A percentile compares a stretch with the other conserved stretches of the same genome.
These are phyloP conservation scores for Debaryomyces fabryi DNA, from an alignment of 1,139 yeast species.

Conservation along the genomic window DNA sequence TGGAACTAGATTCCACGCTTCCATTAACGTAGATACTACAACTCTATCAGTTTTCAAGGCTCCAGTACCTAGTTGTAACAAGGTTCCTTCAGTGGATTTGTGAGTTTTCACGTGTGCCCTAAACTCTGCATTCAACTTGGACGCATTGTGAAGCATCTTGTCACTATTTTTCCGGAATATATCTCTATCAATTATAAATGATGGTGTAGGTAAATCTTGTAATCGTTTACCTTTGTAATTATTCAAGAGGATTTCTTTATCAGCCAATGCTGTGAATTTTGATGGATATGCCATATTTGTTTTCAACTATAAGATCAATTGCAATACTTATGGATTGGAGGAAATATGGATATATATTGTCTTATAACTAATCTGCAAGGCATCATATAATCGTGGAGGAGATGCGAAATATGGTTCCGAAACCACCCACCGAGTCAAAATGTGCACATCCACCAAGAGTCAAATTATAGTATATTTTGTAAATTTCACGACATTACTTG, in stretches of 20 bases:
- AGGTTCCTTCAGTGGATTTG: conserved; percentile 48
- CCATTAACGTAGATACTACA: conserved; percentile 72
- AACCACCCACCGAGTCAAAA: conserved; percentile 1
- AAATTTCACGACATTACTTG: no score
- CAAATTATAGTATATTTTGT: neutral
- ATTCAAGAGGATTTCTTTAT: conserved; percentile 25
- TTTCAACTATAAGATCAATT: neutral
- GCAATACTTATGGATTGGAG: neutral
- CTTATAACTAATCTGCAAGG: neutral
- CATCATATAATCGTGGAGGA: neutral
- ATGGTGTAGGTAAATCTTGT: conserved; percentile 40
- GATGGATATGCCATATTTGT: conserved; percentile 17
- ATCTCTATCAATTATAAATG: conserved; percentile 30
- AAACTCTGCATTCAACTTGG: conserved; percentile 38
- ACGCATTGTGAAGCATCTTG: conserved; percentile 36
- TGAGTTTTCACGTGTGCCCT: conserved; percentile 80
- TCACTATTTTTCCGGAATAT: conserved; percentile 29
- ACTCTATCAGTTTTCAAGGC: conserved; percentile 43
- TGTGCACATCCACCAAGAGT: neutral
- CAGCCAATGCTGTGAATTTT: conserved; percentile 22
- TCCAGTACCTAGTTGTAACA: conserved; percentile 31
- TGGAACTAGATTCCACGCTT: conserved; percentile 58
- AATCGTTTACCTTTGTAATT: conserved; percentile 30
- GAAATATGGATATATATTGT: neutral
- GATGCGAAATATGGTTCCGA: neutral